Evolutionary conservation across 768 basidiomycete species (phyloP).

Genomic region (Xerocomus potaroensis): DNA sequence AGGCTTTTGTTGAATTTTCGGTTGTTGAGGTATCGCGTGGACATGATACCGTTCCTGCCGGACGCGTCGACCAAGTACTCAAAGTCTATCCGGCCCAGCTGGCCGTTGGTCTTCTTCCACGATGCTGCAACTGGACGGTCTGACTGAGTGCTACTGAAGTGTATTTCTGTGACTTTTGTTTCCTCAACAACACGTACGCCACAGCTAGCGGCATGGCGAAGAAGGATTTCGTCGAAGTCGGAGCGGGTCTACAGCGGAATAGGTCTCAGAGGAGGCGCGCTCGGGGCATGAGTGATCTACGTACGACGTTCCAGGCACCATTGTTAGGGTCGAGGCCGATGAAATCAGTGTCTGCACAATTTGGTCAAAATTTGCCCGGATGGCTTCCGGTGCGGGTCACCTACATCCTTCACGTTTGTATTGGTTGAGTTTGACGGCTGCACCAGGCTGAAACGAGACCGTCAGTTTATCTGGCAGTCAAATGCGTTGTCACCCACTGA

Average conservation of each 20-base stretch:
- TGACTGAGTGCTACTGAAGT: not conserved
- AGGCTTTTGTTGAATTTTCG: not conserved
- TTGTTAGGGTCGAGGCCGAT: not conserved
- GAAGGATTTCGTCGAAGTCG: not conserved
- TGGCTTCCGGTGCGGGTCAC: not conserved
- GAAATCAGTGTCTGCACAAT: not conserved
- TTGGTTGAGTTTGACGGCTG: constrained; percentile 2
- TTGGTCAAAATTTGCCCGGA: not conserved
- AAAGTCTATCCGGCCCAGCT: not conserved
- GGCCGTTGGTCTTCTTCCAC: not conserved
- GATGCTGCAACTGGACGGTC: not conserved
- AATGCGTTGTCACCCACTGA: not conserved
- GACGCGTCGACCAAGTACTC: constrained; percentile 2
- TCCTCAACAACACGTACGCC: not conserved
- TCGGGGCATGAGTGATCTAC: not conserved
- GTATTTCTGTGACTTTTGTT: not conserved
- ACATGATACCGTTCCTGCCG: constrained; percentile 1
- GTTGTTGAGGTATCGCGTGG: not conserved
- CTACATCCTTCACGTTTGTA: constrained; percentile 34
- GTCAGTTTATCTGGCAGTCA: not conserved
- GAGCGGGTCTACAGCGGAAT: not conserved
- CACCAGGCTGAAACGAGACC: not conserved
- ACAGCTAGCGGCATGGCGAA: not conserved
- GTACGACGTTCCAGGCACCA: constrained; percentile 1
- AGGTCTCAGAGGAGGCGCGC: not conserved